Evolutionary conservation across 352 stramenopile genomes (phyloP), one percentile per base, ranked within the genome.

Genomic region (Phytophthora tubulina): DNA sequence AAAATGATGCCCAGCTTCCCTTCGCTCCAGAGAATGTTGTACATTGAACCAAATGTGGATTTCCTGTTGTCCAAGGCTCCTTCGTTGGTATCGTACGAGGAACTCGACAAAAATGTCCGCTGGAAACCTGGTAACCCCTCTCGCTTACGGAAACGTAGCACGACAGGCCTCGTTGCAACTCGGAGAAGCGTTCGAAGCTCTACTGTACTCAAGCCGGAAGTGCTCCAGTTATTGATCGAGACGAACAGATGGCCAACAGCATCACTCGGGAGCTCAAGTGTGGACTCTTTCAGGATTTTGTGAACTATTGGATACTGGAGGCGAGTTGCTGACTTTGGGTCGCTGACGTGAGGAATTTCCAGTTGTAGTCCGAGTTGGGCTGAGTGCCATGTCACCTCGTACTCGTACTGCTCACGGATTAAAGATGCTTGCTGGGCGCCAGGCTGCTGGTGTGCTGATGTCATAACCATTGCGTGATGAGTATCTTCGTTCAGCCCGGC

Each of bases 1-100:
- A 89, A 89, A 7, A 76, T 72, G 51, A 89, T 67, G 1, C 81
- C 81, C 4, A 89, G 68, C 15, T 75, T 57, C 1, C 76, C 72
- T 33, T 75, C 44, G 13, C 48, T 74, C 81, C 81, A 89, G 13
- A 83, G 42, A 46, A 89, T 69, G 17, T 46, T 84, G 76, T 85
- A 89, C n/a, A 52, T 45, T 36, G 68, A 65, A 33, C 45, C 52
- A 31, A 58, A 42, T 30, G 57, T 39, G 21, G 59, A 33, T 9
- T 53, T 46, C 3, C 41, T 50, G 27, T 11, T 15, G 31, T 41
- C 13, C 32, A 44, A 10, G 6, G 21, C n/a, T 48, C 55, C 53
- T 9, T 76, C 64, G 17, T 75, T 49, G 2, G 56, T 54, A 10
- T 39, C 54, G 38, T 71, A 50, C 11, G 58, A 71, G 4, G 36